Conservation (phyloP, 2,329 filamentous ascomycete genomes). For the Polychaeton citri region DNA sequence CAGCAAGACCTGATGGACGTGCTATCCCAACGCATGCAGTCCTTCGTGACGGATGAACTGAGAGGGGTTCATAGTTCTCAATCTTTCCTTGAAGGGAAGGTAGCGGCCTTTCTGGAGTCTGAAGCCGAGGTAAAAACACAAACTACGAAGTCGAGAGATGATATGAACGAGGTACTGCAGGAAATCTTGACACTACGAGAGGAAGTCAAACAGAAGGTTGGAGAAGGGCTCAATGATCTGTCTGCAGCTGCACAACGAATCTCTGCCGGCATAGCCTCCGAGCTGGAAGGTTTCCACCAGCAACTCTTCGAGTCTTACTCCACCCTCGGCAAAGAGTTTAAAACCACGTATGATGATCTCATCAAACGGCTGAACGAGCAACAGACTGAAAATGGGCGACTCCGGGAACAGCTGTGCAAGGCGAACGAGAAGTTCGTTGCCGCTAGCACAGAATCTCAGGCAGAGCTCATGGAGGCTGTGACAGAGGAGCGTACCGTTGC, state of each 20-base stretch:
- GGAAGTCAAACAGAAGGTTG: slow-evolving; percentile 74
- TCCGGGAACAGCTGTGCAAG: slow-evolving; percentile 58
- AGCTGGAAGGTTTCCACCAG: slow-evolving; percentile 71
- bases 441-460: slow-evolving; percentile 54
- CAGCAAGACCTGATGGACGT: slow-evolving; percentile 58
- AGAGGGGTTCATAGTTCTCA: slow-evolving; percentile 58
- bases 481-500: slow-evolving; percentile 64
- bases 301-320: slow-evolving; percentile 78
- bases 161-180: slow-evolving; percentile 82
- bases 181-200: slow-evolving; percentile 86
- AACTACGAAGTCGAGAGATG: slow-evolving; percentile 57
- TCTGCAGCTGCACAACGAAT: slow-evolving; percentile 78
- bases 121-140: slow-evolving; percentile 55
- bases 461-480: slow-evolving; percentile 53
- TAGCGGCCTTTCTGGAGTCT: slow-evolving; percentile 52
- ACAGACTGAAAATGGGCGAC: slow-evolving; percentile 57
- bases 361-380: slow-evolving; percentile 62
- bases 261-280: slow-evolving; percentile 73
- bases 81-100: slow-evolving; percentile 55
- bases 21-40: slow-evolving; percentile 59
- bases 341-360: slow-evolving; percentile 69
- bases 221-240: slow-evolving; percentile 70
- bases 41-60: slow-evolving; percentile 64
- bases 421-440: slow-evolving; percentile 56
- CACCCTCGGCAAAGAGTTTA: slow-evolving; percentile 73